Evolutionary conservation across 2,329 filamentous ascomycete species (phyloP), one percentile per base, ranked within the genome.

Genomic region (Fusarium sp.): DNA sequence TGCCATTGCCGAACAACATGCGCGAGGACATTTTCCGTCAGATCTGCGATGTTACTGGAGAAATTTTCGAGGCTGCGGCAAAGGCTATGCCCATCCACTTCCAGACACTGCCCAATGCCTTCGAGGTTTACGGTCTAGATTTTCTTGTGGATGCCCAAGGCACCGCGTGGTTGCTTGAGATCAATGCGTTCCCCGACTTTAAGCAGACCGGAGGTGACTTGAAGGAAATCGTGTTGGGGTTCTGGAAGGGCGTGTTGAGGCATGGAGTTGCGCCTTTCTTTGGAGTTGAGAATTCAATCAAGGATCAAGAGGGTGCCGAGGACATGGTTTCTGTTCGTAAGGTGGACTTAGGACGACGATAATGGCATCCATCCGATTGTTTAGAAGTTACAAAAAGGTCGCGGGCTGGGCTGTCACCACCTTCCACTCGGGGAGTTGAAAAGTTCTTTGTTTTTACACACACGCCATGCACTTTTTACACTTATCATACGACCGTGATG

Each of bases 141-240:
- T 99, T 96, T 76, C 78, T 99, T 73, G 89, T 97, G 11, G 92
- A 94, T 73, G 84, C 76, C 1, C 73, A 77, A 11, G 90, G 88
- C 0, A 83, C 74, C 5, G 87, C 88, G 5, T 97, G 90, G 88
- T 77, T 99, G 74, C 81, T 99, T 57, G 96, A 99, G 81, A 87
- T 97, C 31, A 99, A 99, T 81, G 93, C 95, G 1, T 99, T 97
- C 79, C 96, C 96, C 11, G 96, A 99, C 80, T 98, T 98, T 76
- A 89, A 87, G 75, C 95, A 98, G 86, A 97, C 94, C 17, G 96
- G 96, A 11, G 94, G 93, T 1, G 90, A 91, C 57, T 79, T 97
- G 67, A 88, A 85, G 75, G 86, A 81, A 0, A 79, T 98, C 39
- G 90, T 99, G 23, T 86, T 83, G 20, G 91, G 89, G 10, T 83